Evolutionary conservation across 1,139 yeast genomes (phyloP).

Genomic region (Suhomyces chickasaworum): DNA sequence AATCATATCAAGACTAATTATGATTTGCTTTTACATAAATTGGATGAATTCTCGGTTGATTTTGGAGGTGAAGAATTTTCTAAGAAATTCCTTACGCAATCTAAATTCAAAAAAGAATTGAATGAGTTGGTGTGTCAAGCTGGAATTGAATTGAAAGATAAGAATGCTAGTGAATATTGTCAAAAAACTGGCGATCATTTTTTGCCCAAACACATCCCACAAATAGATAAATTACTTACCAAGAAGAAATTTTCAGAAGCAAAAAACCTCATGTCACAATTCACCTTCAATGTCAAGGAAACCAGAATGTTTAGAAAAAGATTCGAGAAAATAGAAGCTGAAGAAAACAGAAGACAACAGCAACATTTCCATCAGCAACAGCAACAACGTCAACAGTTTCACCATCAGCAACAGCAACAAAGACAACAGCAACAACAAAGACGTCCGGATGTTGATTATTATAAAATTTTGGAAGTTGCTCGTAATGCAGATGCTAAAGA

Average conservation of each 20-base stretch:
- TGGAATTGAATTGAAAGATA: constrained; percentile 34
- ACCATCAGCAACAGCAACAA: constrained; percentile 46
- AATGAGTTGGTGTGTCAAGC: constrained; percentile 52
- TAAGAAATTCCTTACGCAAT: neutral
- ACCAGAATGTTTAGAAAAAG: constrained; percentile 43
- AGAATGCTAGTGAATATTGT: constrained; percentile 41
- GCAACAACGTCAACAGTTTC: constrained; percentile 43
- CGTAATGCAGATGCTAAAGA: constrained; percentile 70
- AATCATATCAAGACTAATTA: constrained; percentile 30
- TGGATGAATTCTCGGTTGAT: constrained; percentile 22
- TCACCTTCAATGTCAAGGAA: constrained; percentile 36
- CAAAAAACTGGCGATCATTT: constrained; percentile 31
- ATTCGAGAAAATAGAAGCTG: constrained; percentile 29
- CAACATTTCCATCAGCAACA: constrained; percentile 48
- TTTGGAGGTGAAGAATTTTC: constrained; percentile 15
- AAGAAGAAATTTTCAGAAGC: constrained; percentile 50
- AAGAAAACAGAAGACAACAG: constrained; percentile 39
- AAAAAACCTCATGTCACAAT: constrained; percentile 28
- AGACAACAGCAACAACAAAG: constrained; percentile 42
- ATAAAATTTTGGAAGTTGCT: constrained; percentile 71
- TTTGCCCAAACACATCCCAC: constrained; percentile 48
- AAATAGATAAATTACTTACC: constrained; percentile 45
- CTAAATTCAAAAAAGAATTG: constrained; percentile 34
- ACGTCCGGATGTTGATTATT: constrained; percentile 70
- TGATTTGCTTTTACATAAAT: constrained; percentile 34